Conservation (phyloP, 345 rosid genomes). For the Rhizophora apiculata region DNA sequence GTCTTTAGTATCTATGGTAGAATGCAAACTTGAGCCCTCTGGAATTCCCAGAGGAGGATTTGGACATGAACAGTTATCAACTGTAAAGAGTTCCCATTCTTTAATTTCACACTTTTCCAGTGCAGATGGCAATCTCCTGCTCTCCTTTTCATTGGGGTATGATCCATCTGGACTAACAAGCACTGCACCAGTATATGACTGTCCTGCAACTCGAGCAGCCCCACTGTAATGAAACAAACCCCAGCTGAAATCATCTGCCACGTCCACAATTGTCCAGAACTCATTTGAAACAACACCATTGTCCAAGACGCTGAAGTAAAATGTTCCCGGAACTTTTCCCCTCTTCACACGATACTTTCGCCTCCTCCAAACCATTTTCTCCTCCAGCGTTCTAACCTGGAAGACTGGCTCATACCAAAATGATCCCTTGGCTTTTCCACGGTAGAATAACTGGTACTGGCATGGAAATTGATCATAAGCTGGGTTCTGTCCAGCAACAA, state of each 20-base stretch:
- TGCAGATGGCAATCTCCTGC: slow-evolving; percentile 40
- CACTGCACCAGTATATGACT: slow-evolving; percentile 89
- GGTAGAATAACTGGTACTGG: slow-evolving; percentile 84
- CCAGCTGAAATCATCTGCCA: slow-evolving; percentile 82
- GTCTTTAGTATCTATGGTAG: slow-evolving; percentile 31
- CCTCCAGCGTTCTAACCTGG: slow-evolving; percentile 78
- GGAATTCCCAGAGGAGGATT: slow-evolving; percentile 82
- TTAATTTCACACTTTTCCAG: slow-evolving; percentile 76
- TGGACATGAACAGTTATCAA: slow-evolving; percentile 69
- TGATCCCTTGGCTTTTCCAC: slow-evolving; percentile 86
- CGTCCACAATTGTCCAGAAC: slow-evolving; percentile 85
- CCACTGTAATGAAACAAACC: slow-evolving; percentile 84
- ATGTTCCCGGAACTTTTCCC: slow-evolving; percentile 63
- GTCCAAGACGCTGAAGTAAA: slow-evolving; percentile 78
- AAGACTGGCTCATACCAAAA: slow-evolving; percentile 96
- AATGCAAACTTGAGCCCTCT: slow-evolving; percentile 65
- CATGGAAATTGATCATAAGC: slow-evolving; percentile 96
- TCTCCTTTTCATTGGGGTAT: slow-evolving; percentile 52
- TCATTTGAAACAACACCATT: slow-evolving; percentile 92
- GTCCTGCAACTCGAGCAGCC: slow-evolving; percentile 91
- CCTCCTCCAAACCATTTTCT: slow-evolving; percentile 75
- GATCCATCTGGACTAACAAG: slow-evolving; percentile 79
- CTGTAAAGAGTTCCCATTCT: slow-evolving; percentile 83
- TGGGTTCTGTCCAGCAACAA: slow-evolving; percentile 89
- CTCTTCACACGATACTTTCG: slow-evolving; percentile 79